Conservation (phyloP, 768 basidiomycete genomes). For the Tubosaeta sp. region DNA sequence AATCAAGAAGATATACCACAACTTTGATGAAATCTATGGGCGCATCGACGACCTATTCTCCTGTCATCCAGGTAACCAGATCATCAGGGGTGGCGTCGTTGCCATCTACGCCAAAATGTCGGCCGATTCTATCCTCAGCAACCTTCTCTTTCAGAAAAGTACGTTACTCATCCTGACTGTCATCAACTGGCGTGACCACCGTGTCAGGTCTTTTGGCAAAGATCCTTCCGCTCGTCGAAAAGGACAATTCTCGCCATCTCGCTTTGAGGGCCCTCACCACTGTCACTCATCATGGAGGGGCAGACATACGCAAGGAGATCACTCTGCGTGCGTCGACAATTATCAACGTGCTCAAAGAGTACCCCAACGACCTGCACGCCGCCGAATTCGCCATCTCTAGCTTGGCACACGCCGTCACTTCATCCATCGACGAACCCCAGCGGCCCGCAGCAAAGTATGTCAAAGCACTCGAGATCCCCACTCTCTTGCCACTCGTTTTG, state of each 20-base stretch:
- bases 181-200: not conserved
- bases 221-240: conserved; percentile 50
- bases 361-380: conserved; percentile 47
- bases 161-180: not conserved
- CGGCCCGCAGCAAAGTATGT: conserved; percentile 35
- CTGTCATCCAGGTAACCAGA: conserved; percentile 36
- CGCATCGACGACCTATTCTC: conserved; percentile 46
- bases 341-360: conserved; percentile 42
- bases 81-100: conserved; percentile 49
- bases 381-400: conserved; percentile 49
- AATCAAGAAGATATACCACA: conserved; percentile 55
- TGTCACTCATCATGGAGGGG: conserved; percentile 60
- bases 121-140: conserved; percentile 51
- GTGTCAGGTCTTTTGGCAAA: conserved; percentile 47
- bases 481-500: conserved; percentile 41
- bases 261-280: conserved; percentile 54
- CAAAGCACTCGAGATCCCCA: conserved; percentile 40
- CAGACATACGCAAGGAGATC: conserved; percentile 45
- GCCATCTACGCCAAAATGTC: conserved; percentile 61
- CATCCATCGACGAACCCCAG: conserved; percentile 40
- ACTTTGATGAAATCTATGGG: conserved; percentile 47
- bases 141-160: conserved; percentile 59
- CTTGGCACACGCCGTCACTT: conserved; percentile 48
- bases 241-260: conserved; percentile 44
- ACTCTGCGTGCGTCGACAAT: conserved; percentile 41